These are phyloP conservation scores for Phytophthora pistaciae DNA, from an alignment of 352 stramenopile species.

Conservation along the genomic window DNA sequence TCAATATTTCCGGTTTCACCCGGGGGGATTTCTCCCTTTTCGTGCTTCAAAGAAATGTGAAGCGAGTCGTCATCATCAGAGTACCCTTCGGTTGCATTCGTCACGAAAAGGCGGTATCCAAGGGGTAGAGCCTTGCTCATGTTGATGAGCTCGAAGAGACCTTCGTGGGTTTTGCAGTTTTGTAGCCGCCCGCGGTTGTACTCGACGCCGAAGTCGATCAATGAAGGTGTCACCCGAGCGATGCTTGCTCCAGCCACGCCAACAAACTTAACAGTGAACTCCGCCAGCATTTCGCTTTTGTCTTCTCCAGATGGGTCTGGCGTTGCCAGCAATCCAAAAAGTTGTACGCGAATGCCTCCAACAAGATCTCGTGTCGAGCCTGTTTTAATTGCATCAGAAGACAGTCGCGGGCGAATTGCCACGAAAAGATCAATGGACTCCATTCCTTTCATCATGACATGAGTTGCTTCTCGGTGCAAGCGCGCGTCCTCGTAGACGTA, in stretches of 20 bases:
- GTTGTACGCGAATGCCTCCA: conserved; percentile 88
- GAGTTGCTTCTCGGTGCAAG: conserved; percentile 75
- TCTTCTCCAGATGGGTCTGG: conserved; percentile 39
- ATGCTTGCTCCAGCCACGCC: conserved; percentile 85
- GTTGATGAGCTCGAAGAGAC: conserved; percentile 83
- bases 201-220: conserved; percentile 87
- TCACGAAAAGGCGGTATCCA: conserved; percentile 79
- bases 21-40: conserved; percentile 77
- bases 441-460: conserved; percentile 78
- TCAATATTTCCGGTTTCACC: conserved; percentile 62
- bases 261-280: conserved; percentile 92
- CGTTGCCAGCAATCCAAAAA: conserved; percentile 56
- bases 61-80: conserved; percentile 83
- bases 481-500: conserved; percentile 87
- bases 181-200: conserved; percentile 55
- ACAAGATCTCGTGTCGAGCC: conserved; percentile 82
- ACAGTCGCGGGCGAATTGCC: conserved; percentile 82
- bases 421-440: conserved; percentile 79
- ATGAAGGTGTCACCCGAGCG: conserved; percentile 63
- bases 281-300: conserved; percentile 79
- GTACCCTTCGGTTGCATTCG: conserved; percentile 68
- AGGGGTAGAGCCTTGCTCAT: conserved; percentile 84
- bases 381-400: conserved; percentile 83
- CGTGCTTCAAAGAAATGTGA: conserved; percentile 70
- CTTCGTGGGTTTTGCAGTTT: conserved; percentile 64